phyloP scores from a whole-genome alignment of 129 eudicot species.

The Pulicaria dysenterica region DNA sequence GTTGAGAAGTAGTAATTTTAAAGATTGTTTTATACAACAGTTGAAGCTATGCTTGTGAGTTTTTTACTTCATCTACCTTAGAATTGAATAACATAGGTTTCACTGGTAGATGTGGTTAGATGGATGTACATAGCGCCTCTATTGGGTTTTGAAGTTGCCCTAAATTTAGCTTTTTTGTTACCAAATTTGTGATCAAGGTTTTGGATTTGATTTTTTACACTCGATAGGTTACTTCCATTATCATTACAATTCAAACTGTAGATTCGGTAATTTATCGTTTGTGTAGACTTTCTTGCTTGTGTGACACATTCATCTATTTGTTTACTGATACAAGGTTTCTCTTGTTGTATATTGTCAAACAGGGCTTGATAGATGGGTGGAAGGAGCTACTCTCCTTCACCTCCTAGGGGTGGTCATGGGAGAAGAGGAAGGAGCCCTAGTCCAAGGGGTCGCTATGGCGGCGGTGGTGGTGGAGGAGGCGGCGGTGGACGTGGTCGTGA shows the following conservation, averaged over 20 bases:
- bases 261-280: neutral
- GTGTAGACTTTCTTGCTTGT: neutral
- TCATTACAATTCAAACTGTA: neutral
- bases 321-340: conserved; percentile 2
- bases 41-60: too few species aligned
- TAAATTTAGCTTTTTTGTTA: neutral
- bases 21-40: neutral
- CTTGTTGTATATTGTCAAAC: neutral
- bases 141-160: neutral
- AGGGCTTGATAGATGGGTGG: conserved; percentile 59
- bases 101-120: too few species aligned
- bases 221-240: neutral
- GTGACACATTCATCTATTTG: neutral
- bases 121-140: too few species aligned
- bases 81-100: too few species aligned
- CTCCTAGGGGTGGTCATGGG: conserved; percentile 85
- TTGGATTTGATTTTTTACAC: conserved; percentile 1
- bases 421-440: conserved; percentile 96
- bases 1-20: neutral
- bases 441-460: conserved; percentile 73
- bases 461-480: conserved; percentile 31
- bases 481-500: conserved; percentile 46
- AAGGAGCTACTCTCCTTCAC: conserved; percentile 89
- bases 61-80: too few species aligned
- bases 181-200: neutral